Evolutionary conservation across 2,329 filamentous ascomycete genomes (phyloP), one percentile per base, ranked within the genome.

Genomic region (Epichloe sp.): DNA sequence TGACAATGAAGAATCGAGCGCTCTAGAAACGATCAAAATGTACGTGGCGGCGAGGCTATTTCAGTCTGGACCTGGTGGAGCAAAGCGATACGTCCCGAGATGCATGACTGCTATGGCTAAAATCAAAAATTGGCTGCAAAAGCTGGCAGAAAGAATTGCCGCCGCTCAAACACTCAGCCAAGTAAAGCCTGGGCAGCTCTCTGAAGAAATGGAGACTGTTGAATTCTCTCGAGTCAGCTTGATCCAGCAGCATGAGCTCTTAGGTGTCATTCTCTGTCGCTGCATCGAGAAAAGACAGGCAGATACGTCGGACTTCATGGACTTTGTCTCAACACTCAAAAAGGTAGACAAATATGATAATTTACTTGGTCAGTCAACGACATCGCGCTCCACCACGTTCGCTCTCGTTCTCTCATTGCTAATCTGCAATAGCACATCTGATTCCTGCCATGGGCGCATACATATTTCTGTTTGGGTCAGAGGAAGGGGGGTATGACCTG

Each of bases 191-290:
- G 65, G 67, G 42, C 63, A 61, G 50, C 64, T 70, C 44, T 74
- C 76, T 10, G 86, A 90, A 57, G 75, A 84, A 52, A 75, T 84
- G 57, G 87, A 95, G 62, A 85, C 84, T 3, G 78, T 95, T 55
- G 83, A 90, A 58, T 86, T 87, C 60, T 87, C 95, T 60, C 81
- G 85, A 44, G 72, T 80, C 57, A 94, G 88, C 61, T 75, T 98
- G 48, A 80, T 85, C 21, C 83, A 88, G 61, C 91, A 98, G 65
- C 94, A 98, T 63, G 91, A 98, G 63, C 80, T 86, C 15, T 72
- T 99, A 15, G 83, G 85, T 12, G 78, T 88, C n/a, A 85, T 95
- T 49, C 71, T 94, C 48, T 83, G 82, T 54, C 82, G 86, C 54
- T 78, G 93, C 50, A 79, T 95, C 54, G 88, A 90, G 59, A 84